Percentiles rank a stretch among this genome's conserved stretches.
These are phyloP conservation scores for Ambrosia trifida DNA, from an alignment of 129 eudicot genomes.

Conservation along the genomic window DNA sequence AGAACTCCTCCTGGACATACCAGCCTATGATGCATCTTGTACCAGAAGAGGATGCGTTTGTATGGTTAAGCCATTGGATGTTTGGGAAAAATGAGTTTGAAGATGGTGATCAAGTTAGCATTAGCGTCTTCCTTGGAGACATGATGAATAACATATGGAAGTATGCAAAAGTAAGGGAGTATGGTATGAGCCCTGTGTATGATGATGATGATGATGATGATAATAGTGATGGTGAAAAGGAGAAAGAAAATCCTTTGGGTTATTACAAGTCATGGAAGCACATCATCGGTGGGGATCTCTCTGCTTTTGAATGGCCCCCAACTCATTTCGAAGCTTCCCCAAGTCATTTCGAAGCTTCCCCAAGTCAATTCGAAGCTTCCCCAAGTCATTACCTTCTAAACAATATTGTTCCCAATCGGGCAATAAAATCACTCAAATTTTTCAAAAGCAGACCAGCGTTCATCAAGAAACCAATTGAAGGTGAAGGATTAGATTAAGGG, in stretches of 20 bases:
- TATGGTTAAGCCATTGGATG: too few species aligned
- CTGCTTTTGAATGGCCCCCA: too few species aligned
- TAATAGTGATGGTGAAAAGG: background rate
- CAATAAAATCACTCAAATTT: too few species aligned
- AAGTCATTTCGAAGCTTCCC: too few species aligned
- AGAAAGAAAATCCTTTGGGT: background rate
- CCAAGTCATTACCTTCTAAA: slow-evolving; percentile 4
- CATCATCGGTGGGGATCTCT: background rate
- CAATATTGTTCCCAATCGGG: background rate
- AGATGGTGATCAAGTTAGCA: background rate
- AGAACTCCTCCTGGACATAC: slow-evolving; percentile 3
- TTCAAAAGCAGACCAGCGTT: too few species aligned
- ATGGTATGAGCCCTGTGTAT: background rate
- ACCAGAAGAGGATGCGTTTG: background rate
- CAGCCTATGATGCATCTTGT: background rate
- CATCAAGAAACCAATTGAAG: too few species aligned
- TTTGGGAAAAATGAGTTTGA: background rate
- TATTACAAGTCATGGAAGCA: background rate
- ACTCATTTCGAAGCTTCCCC: too few species aligned
- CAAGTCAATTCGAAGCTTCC: too few species aligned
- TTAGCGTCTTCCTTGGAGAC: too few species aligned
- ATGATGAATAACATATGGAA: too few species aligned
- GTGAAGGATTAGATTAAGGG: too few species aligned
- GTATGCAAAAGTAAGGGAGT: slow-evolving; percentile 9
- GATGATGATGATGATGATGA: too few species aligned